Conservation (phyloP, 192 early-diverging fungal genomes). For the Chytriomyces hyalinus region DNA sequence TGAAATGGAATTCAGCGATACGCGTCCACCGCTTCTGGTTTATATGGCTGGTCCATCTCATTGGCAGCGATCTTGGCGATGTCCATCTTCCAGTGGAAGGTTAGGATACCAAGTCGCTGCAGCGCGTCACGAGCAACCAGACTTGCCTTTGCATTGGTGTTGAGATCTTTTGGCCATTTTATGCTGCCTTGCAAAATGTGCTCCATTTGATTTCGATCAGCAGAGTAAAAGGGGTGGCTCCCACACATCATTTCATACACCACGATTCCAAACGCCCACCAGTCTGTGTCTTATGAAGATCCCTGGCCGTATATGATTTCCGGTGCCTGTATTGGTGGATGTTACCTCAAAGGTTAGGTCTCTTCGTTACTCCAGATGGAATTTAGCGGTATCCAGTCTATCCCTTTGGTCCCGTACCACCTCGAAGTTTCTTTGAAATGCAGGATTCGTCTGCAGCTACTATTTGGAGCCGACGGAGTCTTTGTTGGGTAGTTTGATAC, state of each 20-base stretch:
- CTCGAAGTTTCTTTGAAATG: no score
- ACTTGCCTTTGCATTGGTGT: constrained; percentile 28
- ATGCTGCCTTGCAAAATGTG: constrained; percentile 47
- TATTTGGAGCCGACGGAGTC: no score
- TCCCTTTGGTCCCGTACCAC: no score
- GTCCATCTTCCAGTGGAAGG: constrained; percentile 53
- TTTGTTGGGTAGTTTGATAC: no score
- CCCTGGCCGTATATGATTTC: constrained; percentile 55
- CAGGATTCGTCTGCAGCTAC: no score
- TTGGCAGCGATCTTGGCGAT: constrained; percentile 47
- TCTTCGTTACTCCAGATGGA: no score
- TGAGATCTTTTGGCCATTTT: constrained; percentile 47
- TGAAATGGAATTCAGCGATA: no score
- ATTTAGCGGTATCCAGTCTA: no score
- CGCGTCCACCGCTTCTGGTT: constrained; percentile 50
- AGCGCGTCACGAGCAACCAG: constrained; percentile 43
- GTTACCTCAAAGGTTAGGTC: not conserved
- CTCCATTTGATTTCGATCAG: constrained; percentile 48
- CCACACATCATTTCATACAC: constrained; percentile 63
- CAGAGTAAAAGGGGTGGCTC: constrained; percentile 59
- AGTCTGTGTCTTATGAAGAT: constrained; percentile 54
- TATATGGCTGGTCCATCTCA: constrained; percentile 52
- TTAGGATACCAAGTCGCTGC: constrained; percentile 38
- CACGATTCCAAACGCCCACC: constrained; percentile 64
- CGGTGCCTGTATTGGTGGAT: constrained; percentile 41